Evolutionary conservation across 164 flowering plant species (phyloP), one percentile per base, ranked within the genome.

Genomic region (Magnolia officinalis): DNA sequence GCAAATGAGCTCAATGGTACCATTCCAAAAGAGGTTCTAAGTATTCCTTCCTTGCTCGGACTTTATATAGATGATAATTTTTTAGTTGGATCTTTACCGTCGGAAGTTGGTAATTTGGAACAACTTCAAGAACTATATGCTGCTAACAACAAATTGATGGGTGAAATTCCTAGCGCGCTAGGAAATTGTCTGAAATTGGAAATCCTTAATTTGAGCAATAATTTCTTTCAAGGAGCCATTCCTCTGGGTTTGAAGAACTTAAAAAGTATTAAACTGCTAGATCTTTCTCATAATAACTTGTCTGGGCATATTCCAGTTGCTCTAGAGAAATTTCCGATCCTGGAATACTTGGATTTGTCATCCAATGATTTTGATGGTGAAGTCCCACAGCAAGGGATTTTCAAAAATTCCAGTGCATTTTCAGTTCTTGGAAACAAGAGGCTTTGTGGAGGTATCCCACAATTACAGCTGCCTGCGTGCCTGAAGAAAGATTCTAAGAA

Each of bases 391-490:
- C 21, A 70, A 45, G 83, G 90, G 7, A 51, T 82, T 7, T 87
- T 86, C 45, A n/a, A 8, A 23, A 83, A 84, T 82, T 26, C 58
- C 24, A 83, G 74, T 66, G 82, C 72, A 13, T 5, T 84, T 8
- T 76, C 80, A 10, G 7, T 87, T 0, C 3, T 18, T 1, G 85
- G 85, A 79, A 87, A 87, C 65, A 66, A 5, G 0, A 67, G 58
- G 50, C 80, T 87, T 26, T 87, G 89, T 80, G 84, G 86, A 8
- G 89, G 85, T 16, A 72, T 81, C 3, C 29, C 78, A 1, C 31
- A 71, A 37, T 58, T 86, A 14, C 45, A 79, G 2, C 73, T 86
- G 58, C 84, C 83, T 6, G 9, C 37, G 4, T 84, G 87, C 80
- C n/a, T 14, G 16, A 63, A 8, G 2, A 45, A 50, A 8, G 45